A percentile compares a stretch with the other conserved stretches of the same genome.
These are phyloP conservation scores for Micromonas pusilla DNA, from an alignment of 139 green algal species.

Conservation along the genomic window DNA sequence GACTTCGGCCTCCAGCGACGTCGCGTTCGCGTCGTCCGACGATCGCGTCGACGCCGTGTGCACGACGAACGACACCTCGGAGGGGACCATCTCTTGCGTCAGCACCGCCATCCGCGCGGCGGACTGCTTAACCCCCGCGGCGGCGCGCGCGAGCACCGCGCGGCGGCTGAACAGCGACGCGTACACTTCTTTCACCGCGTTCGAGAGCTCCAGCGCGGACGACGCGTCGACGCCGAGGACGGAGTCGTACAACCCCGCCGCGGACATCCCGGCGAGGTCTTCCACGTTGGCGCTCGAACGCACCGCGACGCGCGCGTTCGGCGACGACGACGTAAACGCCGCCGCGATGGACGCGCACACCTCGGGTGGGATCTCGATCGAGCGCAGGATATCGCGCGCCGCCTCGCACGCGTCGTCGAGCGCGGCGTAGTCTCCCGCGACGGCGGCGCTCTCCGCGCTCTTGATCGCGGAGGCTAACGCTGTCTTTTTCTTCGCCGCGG, in stretches of 20 bases:
- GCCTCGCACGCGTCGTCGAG: slow-evolving; percentile 4
- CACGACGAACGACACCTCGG: slow-evolving; percentile 38
- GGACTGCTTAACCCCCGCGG: slow-evolving; percentile 54
- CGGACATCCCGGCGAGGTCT: slow-evolving; percentile 79
- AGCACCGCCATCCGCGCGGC: slow-evolving; percentile 83
- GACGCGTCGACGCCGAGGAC: slow-evolving; percentile 59
- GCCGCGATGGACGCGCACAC: not conserved
- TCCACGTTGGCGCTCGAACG: slow-evolving; percentile 91
- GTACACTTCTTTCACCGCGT: slow-evolving; percentile 34
- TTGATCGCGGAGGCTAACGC: no score
- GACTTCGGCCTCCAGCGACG: slow-evolving; percentile 68
- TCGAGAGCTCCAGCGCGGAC: not conserved
- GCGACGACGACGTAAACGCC: not conserved
- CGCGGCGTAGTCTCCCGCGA: not conserved
- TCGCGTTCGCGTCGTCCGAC: slow-evolving; percentile 32
- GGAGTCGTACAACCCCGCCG: slow-evolving; percentile 92
- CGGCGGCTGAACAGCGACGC: slow-evolving; percentile 79
- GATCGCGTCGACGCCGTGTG: slow-evolving; percentile 34
- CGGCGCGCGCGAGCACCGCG: slow-evolving; percentile 70
- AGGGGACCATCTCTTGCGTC: slow-evolving; percentile 58
- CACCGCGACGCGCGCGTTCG: slow-evolving; percentile 46
- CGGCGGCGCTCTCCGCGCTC: no score
- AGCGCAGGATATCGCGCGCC: slow-evolving; percentile 1
- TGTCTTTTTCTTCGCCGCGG: not conserved
- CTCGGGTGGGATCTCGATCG: not conserved